These are phyloP conservation scores for Galeopsis tetrahit DNA, from an alignment of 257 asterid species.

Conservation along the genomic window DNA sequence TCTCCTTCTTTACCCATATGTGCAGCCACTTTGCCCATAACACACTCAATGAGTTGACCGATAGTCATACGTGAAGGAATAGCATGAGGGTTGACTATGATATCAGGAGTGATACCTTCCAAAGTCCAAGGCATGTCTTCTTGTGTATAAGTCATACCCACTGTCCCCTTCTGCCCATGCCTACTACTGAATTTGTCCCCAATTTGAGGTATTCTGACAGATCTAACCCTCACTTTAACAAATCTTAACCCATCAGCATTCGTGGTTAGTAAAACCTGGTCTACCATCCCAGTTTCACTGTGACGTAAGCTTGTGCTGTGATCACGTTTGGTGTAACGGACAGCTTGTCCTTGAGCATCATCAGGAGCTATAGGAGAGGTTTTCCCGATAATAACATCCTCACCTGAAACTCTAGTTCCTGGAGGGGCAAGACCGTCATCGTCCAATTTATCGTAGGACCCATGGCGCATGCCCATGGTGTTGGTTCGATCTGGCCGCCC, in stretches of 20 bases:
- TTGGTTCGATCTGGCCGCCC: constrained; percentile 93
- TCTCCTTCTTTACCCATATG: constrained; percentile 99
- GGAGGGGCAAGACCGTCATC: constrained; percentile 99
- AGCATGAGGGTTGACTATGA: constrained; percentile 94
- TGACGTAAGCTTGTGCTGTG: constrained; percentile 97
- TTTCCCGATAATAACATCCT: constrained; percentile 96
- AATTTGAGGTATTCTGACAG: constrained; percentile 92
- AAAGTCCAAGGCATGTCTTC: constrained; percentile 99
- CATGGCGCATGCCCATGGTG: constrained; percentile 99
- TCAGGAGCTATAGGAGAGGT: constrained; percentile 89
- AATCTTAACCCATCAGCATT: constrained; percentile 94
- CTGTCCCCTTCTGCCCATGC: constrained; percentile 97
- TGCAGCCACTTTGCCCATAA: constrained; percentile 98
- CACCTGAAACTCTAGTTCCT: constrained; percentile 94
- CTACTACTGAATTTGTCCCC: constrained; percentile 97
- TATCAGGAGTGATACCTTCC: constrained; percentile 92
- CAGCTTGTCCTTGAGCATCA: constrained; percentile 85
- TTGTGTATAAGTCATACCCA: constrained; percentile 96
- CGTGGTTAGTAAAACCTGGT: constrained; percentile 88
- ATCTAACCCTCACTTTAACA: constrained; percentile 94
- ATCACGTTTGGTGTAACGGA: constrained; percentile 91
- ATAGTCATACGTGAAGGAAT: constrained; percentile 99
- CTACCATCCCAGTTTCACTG: constrained; percentile 95
- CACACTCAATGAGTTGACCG: constrained; percentile 94
- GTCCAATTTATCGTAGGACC: constrained; percentile 94